Base-by-base conservation (phyloP, 192 early-diverging fungal genomes). In the Podila verticillata region DNA sequence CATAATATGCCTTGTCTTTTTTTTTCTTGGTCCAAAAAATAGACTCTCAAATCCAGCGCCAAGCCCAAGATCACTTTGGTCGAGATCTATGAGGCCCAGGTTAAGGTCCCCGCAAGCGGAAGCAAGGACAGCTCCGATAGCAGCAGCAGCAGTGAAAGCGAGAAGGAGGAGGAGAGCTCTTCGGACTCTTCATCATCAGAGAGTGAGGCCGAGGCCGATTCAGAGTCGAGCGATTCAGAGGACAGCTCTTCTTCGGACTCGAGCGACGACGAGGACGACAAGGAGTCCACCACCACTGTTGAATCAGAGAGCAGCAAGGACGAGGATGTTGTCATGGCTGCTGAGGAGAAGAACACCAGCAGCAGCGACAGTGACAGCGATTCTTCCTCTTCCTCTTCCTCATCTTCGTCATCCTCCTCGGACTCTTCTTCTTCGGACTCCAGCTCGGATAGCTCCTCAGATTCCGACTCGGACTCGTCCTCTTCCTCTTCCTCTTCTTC, bases 241-340 rank as follows among this genome's bases (percentile, higher is more conserved):
- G 68, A 70, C 22, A 75, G 77, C 31, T 69, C 71, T 24, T 71
- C 75, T 22, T 83, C 84, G 17, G 80, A 72, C n/a, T 83, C 83
- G 17, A 78, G 70, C 70, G 70, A 68, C 60, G 65, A 67, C 12
- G 70, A 68, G 32, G 82, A 82, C 13, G 66, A 81, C 30, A 67
- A 77, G 44, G 83, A 86, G 2, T 82, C 82, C 34, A 83, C 74
- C 63, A 80, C 75, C 48, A 64, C 62, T 22, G 70, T 57, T 47
- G 82, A 81, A 28, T 82, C 85, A 48, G 73, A 77, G 35, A 63
- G 63, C 36, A 54, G 51, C 51, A 54, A 54, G 20, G 75, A 81
- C 34, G 63, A 71, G 19, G 31, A 70, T 13, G 54, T 47, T 19
- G 61, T 66, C 31, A 57, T 35, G 5, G 51, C 36, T 13, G 56